Evolutionary conservation across 1,284 basidiomycete species (phyloP).

Genomic region (Violaceomyces palustris): DNA sequence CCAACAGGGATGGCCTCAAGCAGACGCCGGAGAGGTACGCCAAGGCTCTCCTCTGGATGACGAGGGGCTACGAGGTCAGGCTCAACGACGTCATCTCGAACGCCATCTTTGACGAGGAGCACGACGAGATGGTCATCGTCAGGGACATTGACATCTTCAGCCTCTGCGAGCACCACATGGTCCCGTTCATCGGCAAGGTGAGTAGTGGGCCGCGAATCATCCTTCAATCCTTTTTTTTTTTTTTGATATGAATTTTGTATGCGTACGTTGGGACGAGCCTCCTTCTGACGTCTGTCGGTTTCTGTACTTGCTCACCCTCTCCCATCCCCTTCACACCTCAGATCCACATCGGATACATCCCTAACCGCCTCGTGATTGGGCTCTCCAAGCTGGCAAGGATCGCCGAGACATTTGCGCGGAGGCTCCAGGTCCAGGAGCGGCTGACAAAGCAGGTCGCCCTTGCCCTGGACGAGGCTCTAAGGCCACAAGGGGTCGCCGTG

Average conservation of each 20-base stretch:
- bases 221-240: too few relatives aligned
- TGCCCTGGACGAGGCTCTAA: slow-evolving; percentile 93
- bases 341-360: slow-evolving; percentile 73
- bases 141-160: slow-evolving; percentile 96
- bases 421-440: slow-evolving; percentile 95
- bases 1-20: slow-evolving; percentile 81
- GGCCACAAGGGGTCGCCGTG: slow-evolving; percentile 95
- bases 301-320: too few relatives aligned
- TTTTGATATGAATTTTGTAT: too few relatives aligned
- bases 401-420: slow-evolving; percentile 91
- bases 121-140: slow-evolving; percentile 99
- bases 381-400: slow-evolving; percentile 96
- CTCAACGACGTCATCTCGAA: slow-evolving; percentile 95
- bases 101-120: slow-evolving; percentile 97
- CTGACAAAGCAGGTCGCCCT: slow-evolving; percentile 96
- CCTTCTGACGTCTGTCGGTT: too few relatives aligned
- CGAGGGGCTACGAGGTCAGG: slow-evolving; percentile 93
- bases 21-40: slow-evolving; percentile 94
- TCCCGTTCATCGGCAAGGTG: slow-evolving; percentile 96
- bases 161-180: slow-evolving; percentile 96
- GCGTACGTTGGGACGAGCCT: too few relatives aligned
- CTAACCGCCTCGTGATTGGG: slow-evolving; percentile 88
- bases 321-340: too few relatives aligned
- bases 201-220: too few relatives aligned
- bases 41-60: slow-evolving; percentile 98